These are phyloP conservation scores for Emmonsia crescens DNA, from an alignment of 2,329 filamentous ascomycete genomes.

Conservation along the genomic window DNA sequence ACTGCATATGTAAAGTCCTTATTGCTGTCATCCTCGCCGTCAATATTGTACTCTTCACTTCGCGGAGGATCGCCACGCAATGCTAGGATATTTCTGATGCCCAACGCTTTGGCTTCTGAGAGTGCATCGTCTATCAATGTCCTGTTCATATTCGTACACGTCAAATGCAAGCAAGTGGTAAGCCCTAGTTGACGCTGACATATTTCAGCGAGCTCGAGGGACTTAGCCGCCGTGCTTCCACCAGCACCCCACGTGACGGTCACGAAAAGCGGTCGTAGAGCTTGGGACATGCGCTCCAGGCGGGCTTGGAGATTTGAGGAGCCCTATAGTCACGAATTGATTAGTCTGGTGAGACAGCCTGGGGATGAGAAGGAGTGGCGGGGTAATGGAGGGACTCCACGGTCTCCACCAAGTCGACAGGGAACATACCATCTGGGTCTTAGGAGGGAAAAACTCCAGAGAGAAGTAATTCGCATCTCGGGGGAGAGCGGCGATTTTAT, in stretches of 20 bases:
- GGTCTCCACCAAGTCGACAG: conserved; percentile 14
- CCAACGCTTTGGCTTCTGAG: conserved; percentile 79
- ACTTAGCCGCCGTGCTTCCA: conserved; percentile 81
- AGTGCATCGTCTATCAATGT: conserved; percentile 76
- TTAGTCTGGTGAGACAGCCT: conserved; percentile 15
- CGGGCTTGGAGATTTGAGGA: conserved; percentile 88
- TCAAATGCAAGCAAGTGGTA: conserved; percentile 91
- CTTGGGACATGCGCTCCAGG: conserved; percentile 87
- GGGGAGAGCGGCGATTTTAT: conserved; percentile 87
- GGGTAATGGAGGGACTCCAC: not conserved
- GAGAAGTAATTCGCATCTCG: conserved; percentile 79
- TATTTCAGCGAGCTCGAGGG: conserved; percentile 85
- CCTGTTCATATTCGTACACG: conserved; percentile 95
- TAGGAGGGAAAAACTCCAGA: conserved; percentile 97
- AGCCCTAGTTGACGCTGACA: conserved; percentile 86
- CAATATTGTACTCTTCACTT: conserved; percentile 72
- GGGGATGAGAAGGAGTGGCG: not conserved
- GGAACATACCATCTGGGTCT: conserved; percentile 64
- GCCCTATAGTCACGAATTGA: conserved; percentile 41
- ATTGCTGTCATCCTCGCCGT: conserved; percentile 50
- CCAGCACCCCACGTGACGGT: conserved; percentile 98
- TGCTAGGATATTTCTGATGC: conserved; percentile 88
- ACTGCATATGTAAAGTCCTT: conserved; percentile 80
- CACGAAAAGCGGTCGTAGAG: conserved; percentile 83
- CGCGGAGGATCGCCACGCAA: conserved; percentile 84